Evolutionary conservation across 257 asterid genomes (phyloP).

Genomic region (Ehretia macrophylla): DNA sequence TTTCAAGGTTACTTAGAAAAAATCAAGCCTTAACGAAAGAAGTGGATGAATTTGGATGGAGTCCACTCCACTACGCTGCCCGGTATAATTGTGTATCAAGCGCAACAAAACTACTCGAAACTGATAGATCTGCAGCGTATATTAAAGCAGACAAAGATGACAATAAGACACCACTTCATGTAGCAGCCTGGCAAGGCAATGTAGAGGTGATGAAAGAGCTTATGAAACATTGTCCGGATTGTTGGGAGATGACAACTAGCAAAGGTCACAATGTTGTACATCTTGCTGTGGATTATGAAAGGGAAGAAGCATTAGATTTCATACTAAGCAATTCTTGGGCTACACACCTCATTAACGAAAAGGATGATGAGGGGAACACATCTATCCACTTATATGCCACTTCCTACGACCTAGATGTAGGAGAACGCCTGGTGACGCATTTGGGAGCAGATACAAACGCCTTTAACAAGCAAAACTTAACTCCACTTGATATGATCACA

Average conservation of each 20-base stretch:
- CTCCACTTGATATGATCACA: neutral
- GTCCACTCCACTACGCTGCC: conserved; percentile 13
- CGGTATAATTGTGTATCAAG: neutral
- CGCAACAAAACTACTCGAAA: neutral
- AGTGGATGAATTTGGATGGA: conserved; percentile 16
- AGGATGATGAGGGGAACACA: conserved; percentile 1
- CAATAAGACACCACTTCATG: conserved; percentile 6
- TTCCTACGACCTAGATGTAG: neutral
- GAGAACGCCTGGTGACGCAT: neutral
- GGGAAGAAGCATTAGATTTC: neutral
- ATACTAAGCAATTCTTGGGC: neutral
- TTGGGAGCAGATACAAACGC: neutral
- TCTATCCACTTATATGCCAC: neutral
- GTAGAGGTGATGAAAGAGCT: neutral
- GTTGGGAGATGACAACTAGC: conserved; percentile 9
- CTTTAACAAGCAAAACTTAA: neutral
- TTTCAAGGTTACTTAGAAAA: neutral
- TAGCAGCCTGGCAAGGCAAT: neutral
- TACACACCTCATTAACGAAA: neutral
- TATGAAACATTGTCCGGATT: conserved; percentile 7
- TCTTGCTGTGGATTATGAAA: neutral
- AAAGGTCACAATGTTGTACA: conserved; percentile 12
- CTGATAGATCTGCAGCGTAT: conserved; percentile 7
- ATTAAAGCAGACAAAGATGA: neutral
- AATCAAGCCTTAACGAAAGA: neutral